phyloP scores from a whole-genome alignment of 805 yeast species.

The Torulaspora gathmanii region DNA sequence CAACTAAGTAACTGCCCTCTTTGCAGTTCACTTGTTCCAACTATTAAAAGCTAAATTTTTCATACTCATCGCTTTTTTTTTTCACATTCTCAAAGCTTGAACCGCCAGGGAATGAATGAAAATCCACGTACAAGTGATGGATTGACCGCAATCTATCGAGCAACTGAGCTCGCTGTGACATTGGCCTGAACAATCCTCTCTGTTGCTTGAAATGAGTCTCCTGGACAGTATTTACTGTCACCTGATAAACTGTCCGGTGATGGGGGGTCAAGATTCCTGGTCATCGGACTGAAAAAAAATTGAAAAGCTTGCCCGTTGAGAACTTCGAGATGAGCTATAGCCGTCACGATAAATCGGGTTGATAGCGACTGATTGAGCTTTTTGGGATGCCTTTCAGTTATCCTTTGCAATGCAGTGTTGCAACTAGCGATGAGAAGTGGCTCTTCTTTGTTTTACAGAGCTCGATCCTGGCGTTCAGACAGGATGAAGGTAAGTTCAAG shows the following conservation, averaged over 20 bases:
- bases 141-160: neutral
- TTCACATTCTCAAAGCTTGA: neutral
- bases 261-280: neutral
- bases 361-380: no score
- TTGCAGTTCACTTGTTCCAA: neutral
- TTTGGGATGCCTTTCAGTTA: slow-evolving; percentile 47
- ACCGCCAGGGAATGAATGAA: neutral
- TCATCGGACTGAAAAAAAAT: slow-evolving; percentile 13
- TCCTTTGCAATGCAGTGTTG: slow-evolving; percentile 58
- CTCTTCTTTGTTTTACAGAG: slow-evolving; percentile 58
- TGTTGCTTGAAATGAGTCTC: neutral
- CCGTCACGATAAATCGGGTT: neutral
- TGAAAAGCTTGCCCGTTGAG: slow-evolving; percentile 2
- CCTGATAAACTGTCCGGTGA: slow-evolving; percentile 6
- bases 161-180: neutral
- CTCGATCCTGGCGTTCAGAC: slow-evolving; percentile 49
- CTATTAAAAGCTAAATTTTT: neutral
- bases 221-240: neutral
- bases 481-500: slow-evolving; percentile 35
- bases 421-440: slow-evolving; percentile 43
- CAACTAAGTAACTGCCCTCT: neutral
- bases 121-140: no score
- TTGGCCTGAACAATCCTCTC: neutral
- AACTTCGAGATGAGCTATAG: slow-evolving; percentile 12
- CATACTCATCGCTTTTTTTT: slow-evolving; percentile 1